phyloP scores from a whole-genome alignment of 2,329 filamentous ascomycete genomes.

The Ceratocystiopsis minuta region DNA sequence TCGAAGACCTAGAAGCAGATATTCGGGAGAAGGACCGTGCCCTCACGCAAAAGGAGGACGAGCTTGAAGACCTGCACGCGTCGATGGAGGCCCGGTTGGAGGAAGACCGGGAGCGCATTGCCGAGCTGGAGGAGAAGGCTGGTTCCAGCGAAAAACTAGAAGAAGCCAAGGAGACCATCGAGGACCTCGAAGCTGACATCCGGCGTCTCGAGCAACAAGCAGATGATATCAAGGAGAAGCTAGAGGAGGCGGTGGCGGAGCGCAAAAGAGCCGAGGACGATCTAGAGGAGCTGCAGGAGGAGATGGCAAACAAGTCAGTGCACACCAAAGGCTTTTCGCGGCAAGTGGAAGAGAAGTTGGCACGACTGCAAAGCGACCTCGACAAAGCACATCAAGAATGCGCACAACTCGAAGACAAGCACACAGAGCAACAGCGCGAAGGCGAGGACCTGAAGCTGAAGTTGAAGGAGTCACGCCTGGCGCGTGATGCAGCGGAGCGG shows the following conservation, averaged over 20 bases:
- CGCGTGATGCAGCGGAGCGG: conserved; percentile 22
- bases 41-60: conserved; percentile 58
- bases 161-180: conserved; percentile 38
- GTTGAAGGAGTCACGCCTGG: conserved; percentile 25
- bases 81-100: conserved; percentile 41
- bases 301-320: conserved; percentile 63
- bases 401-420: conserved; percentile 32
- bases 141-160: conserved; percentile 31
- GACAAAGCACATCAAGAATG: conserved; percentile 32
- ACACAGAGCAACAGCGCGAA: conserved; percentile 27
- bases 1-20: conserved; percentile 59
- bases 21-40: conserved; percentile 57
- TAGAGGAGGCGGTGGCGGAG: conserved; percentile 33
- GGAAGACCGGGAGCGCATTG: conserved; percentile 28
- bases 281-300: conserved; percentile 51
- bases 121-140: conserved; percentile 40
- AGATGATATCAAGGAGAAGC: conserved; percentile 34
- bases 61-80: conserved; percentile 33
- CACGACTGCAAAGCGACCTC: conserved; percentile 48
- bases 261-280: conserved; percentile 40
- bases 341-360: conserved; percentile 55
- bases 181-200: conserved; percentile 37
- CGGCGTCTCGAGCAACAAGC: conserved; percentile 35
- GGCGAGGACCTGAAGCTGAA: conserved; percentile 25
- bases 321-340: conserved; percentile 56